Percentiles rank a stretch among this genome's conserved stretches.
Conservation (phyloP, 2,329 filamentous ascomycete genomes). For the Mollisia scopiformis region DNA sequence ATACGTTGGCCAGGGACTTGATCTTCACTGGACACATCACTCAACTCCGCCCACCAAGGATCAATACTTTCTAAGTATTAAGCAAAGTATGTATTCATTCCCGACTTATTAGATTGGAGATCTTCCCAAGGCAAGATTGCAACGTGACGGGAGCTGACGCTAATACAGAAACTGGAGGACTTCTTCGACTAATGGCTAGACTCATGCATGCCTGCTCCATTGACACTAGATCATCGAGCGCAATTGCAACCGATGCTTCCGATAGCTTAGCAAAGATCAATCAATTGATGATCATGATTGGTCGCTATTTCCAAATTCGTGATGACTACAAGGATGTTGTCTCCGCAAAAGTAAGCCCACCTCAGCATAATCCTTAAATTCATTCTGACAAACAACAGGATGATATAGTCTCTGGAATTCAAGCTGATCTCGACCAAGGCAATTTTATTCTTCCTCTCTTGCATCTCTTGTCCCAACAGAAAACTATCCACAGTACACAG, state of each 20-base stretch:
- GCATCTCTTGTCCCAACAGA: not conserved
- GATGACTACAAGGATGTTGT: conserved; percentile 14
- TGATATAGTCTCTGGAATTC: not conserved
- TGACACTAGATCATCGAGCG: not conserved
- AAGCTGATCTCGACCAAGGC: conserved; percentile 13
- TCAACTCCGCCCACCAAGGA: not conserved
- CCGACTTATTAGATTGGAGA: too few relatives aligned
- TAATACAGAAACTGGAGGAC: conserved; percentile 5
- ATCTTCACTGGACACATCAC: conserved; percentile 11
- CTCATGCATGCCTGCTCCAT: conserved; percentile 9
- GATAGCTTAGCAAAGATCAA: not conserved
- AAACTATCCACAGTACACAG: not conserved
- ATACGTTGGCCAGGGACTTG: conserved; percentile 10
- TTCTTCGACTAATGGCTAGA: conserved; percentile 1
- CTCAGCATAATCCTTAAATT: not conserved
- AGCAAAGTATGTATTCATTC: conserved; percentile 4
- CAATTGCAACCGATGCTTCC: not conserved
- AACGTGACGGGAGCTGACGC: not conserved
- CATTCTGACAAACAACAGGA: not conserved
- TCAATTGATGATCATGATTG: conserved; percentile 3
- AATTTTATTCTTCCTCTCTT: conserved; percentile 8
- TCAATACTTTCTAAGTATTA: conserved; percentile 8
- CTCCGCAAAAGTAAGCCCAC: not conserved
- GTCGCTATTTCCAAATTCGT: conserved; percentile 13
- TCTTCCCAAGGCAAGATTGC: not conserved